Conservation (phyloP, 805 yeast genomes). For the Spathaspora arborariae region DNA sequence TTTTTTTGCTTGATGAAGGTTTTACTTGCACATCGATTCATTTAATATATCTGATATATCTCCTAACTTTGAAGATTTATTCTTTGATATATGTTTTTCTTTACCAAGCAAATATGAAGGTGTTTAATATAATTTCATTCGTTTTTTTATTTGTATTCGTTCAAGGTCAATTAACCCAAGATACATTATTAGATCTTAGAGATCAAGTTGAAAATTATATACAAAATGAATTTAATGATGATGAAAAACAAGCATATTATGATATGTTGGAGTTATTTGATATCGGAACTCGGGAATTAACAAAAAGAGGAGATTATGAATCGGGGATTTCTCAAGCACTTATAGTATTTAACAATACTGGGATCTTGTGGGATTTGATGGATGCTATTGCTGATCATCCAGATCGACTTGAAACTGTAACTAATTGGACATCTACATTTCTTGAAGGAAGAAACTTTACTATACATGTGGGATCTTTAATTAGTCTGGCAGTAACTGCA, state of each 20-base stretch:
- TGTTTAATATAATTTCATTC: not conserved
- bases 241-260: slow-evolving; percentile 7
- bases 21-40: too few species aligned
- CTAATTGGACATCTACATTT: slow-evolving; percentile 27
- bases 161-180: not conserved
- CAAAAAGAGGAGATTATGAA: slow-evolving; percentile 12
- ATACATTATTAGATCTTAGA: slow-evolving; percentile 11
- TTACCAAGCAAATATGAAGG: not conserved
- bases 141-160: not conserved
- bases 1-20: too few species aligned
- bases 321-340: slow-evolving; percentile 21
- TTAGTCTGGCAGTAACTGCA: slow-evolving; percentile 1
- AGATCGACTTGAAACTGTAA: slow-evolving; percentile 21
- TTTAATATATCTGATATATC: too few species aligned
- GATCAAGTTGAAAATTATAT: slow-evolving; percentile 13
- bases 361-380: slow-evolving; percentile 30
- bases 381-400: slow-evolving; percentile 33
- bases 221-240: slow-evolving; percentile 7
- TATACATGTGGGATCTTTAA: slow-evolving; percentile 3
- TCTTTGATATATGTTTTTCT: not conserved
- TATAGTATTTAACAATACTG: slow-evolving; percentile 26
- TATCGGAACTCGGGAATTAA: not conserved
- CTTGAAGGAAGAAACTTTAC: slow-evolving; percentile 10
- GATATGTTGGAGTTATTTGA: slow-evolving; percentile 6
- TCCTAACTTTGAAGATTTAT: not conserved